Evolutionary conservation across 179 eudicot species (phyloP).

Genomic region (Sideroxylon spinosum): DNA sequence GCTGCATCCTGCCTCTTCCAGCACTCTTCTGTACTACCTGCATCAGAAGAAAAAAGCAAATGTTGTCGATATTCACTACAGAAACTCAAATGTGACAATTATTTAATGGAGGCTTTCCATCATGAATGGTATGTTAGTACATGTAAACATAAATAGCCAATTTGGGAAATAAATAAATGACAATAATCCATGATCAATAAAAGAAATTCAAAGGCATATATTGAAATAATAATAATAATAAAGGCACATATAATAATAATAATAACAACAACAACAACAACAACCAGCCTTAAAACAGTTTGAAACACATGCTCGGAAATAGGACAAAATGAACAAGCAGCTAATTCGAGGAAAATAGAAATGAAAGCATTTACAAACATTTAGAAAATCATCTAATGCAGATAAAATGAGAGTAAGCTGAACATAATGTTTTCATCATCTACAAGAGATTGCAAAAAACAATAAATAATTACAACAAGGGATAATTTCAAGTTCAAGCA

Average conservation of each 20-base stretch:
- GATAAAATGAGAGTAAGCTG: neutral
- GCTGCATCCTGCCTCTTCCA: conserved; percentile 90
- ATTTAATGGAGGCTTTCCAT: neutral
- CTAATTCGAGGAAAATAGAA: neutral
- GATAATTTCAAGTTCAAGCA: conserved; percentile 2
- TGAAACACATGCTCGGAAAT: neutral
- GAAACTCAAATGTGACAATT: neutral
- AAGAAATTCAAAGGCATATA: neutral
- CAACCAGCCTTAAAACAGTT: neutral
- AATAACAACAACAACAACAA: neutral
- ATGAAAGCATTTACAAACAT: neutral
- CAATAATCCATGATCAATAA: neutral
- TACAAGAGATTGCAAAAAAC: neutral
- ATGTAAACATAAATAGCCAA: neutral
- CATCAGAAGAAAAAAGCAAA: conserved; percentile 9
- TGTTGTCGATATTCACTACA: neutral
- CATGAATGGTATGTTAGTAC: neutral
- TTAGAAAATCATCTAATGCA: neutral
- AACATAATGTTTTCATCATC: neutral
- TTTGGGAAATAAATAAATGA: neutral
- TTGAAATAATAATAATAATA: neutral
- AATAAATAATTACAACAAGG: neutral
- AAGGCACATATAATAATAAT: neutral
- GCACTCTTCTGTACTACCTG: conserved; percentile 69
- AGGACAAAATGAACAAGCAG: neutral